phyloP scores from a whole-genome alignment of 768 basidiomycete genomes.

The Termitomyces sp. region DNA sequence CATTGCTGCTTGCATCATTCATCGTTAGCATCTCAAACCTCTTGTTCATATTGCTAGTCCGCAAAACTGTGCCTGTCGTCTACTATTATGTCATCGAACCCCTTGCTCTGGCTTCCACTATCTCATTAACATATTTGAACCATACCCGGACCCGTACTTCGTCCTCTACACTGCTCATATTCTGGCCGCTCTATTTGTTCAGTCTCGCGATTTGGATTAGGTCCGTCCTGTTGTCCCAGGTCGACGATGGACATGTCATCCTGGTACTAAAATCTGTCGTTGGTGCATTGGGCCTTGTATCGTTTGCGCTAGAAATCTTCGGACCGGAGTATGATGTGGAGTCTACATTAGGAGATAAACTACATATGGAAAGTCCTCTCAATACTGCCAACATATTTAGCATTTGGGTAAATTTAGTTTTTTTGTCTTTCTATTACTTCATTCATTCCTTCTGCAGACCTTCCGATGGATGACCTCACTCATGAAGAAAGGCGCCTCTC shows the following conservation, averaged over 20 bases:
- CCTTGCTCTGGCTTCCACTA: slow-evolving; percentile 41
- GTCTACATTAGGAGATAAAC: slow-evolving; percentile 24
- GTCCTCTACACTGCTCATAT: slow-evolving; percentile 69
- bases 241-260: slow-evolving; percentile 28
- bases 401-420: slow-evolving; percentile 43
- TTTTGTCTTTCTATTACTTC: background rate
- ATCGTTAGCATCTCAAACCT: slow-evolving; percentile 40
- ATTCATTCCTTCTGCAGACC: slow-evolving; percentile 33
- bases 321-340: slow-evolving; percentile 53
- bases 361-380: slow-evolving; percentile 58
- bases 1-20: slow-evolving; percentile 42
- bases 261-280: slow-evolving; percentile 41
- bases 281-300: slow-evolving; percentile 40
- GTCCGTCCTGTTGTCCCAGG: slow-evolving; percentile 35
- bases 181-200: slow-evolving; percentile 69
- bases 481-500: slow-evolving; percentile 59
- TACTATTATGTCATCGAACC: slow-evolving; percentile 57
- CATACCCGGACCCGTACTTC: slow-evolving; percentile 69
- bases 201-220: slow-evolving; percentile 53
- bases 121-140: slow-evolving; percentile 56
- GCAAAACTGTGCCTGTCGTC: slow-evolving; percentile 36
- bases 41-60: slow-evolving; percentile 29
- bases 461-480: slow-evolving; percentile 87
- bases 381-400: slow-evolving; percentile 79
- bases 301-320: slow-evolving; percentile 63